phyloP scores from a whole-genome alignment of 2,329 filamentous ascomycete species.

The Verticillium tricorpus region DNA sequence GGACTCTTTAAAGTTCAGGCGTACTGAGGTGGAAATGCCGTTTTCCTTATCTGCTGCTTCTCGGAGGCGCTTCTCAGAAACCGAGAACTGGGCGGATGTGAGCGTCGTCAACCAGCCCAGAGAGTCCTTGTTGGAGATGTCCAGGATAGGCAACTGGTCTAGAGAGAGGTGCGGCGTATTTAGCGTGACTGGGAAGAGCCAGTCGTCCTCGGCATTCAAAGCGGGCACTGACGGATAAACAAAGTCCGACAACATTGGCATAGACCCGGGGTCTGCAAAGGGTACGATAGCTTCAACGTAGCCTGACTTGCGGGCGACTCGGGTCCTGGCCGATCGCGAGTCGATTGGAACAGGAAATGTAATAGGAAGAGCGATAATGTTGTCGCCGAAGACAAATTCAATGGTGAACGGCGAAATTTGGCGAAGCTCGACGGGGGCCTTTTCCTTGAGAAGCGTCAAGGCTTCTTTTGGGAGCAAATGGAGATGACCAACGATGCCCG shows the following conservation, averaged over 20 bases:
- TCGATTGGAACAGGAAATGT: slow-evolving; percentile 36
- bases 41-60: slow-evolving; percentile 15
- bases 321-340: slow-evolving; percentile 27
- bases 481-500: slow-evolving; percentile 33
- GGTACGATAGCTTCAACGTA: slow-evolving; percentile 40
- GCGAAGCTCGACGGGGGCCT: slow-evolving; percentile 27
- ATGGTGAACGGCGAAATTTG: slow-evolving; percentile 35
- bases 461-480: slow-evolving; percentile 29
- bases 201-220: background rate
- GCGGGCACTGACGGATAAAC: slow-evolving; percentile 30
- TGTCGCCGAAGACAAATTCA: slow-evolving; percentile 32
- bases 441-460: slow-evolving; percentile 31
- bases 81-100: slow-evolving; percentile 34
- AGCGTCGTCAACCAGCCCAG: slow-evolving; percentile 34
- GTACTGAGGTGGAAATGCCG: slow-evolving; percentile 22
- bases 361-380: slow-evolving; percentile 24
- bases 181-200: slow-evolving; percentile 17
- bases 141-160: slow-evolving; percentile 37
- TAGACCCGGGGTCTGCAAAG: slow-evolving; percentile 20
- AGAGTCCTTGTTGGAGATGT: slow-evolving; percentile 26
- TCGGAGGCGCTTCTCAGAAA: slow-evolving; percentile 33
- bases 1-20: slow-evolving; percentile 44
- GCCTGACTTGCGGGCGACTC: slow-evolving; percentile 36
- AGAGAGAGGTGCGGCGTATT: slow-evolving; percentile 39
- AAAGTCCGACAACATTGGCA: slow-evolving; percentile 23